These are phyloP conservation scores for Ophiostoma tasmaniense DNA, from an alignment of 2,329 filamentous ascomycete species.

Conservation along the genomic window DNA sequence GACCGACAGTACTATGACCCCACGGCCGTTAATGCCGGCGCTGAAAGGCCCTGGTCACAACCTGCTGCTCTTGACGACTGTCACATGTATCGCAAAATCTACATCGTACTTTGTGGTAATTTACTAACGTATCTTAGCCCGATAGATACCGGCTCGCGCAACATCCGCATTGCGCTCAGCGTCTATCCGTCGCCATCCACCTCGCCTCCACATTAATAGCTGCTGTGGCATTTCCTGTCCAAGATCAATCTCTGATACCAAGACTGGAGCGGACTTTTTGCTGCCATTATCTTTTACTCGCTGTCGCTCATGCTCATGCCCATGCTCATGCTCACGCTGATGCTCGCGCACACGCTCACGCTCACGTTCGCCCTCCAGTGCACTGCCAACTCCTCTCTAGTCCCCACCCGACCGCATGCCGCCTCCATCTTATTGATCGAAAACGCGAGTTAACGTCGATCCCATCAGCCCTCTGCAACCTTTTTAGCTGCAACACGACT, in stretches of 20 bases:
- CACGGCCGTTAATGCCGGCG: neutral
- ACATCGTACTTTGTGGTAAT: neutral
- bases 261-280: neutral
- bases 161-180: neutral
- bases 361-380: neutral
- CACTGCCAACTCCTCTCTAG: conserved; percentile 1
- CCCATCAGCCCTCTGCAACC: neutral
- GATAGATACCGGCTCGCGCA: neutral
- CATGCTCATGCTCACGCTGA: neutral
- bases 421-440: conserved; percentile 1
- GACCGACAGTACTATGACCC: neutral
- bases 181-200: neutral
- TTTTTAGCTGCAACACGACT: neutral
- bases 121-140: neutral
- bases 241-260: neutral
- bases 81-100: neutral
- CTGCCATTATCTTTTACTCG: no score
- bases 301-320: neutral
- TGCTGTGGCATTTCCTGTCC: neutral
- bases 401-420: conserved; percentile 12
- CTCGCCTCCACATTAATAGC: neutral
- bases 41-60: neutral
- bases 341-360: neutral
- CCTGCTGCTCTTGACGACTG: neutral
- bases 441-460: conserved; percentile 1